phyloP scores from a whole-genome alignment of 495 filamentous ascomycete species.

The Neurospora cerealis region DNA sequence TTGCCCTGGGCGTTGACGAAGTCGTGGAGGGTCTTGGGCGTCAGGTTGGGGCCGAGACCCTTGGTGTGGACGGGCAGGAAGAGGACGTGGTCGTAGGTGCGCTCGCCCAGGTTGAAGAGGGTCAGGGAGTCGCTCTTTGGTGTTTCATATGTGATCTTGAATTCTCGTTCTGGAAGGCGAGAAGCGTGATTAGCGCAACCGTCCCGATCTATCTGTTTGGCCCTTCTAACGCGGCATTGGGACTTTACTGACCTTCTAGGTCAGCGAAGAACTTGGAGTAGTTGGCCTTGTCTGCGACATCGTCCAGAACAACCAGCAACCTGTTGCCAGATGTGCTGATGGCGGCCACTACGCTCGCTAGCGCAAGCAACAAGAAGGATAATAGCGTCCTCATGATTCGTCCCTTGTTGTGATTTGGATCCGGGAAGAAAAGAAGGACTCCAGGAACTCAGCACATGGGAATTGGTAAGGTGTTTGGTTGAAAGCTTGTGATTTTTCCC shows the following conservation, averaged over 20 bases:
- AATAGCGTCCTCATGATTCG: slow-evolving; percentile 63
- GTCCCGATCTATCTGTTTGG: neutral
- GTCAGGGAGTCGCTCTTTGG: slow-evolving; percentile 76
- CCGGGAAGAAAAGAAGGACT: slow-evolving; percentile 12
- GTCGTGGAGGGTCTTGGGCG: slow-evolving; percentile 75
- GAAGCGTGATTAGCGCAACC: slow-evolving; percentile 10
- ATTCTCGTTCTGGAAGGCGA: slow-evolving; percentile 60
- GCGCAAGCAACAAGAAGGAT: slow-evolving; percentile 54
- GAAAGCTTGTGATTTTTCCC: neutral
- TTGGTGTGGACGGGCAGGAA: slow-evolving; percentile 83
- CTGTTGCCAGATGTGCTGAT: slow-evolving; percentile 72
- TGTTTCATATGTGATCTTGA: slow-evolving; percentile 66
- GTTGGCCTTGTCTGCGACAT: slow-evolving; percentile 60
- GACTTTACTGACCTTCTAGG: slow-evolving; percentile 53
- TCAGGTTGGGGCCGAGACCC: slow-evolving; percentile 80
- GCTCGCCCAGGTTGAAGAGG: slow-evolving; percentile 80
- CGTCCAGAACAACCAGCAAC: slow-evolving; percentile 80
- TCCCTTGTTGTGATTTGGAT: slow-evolving; percentile 23
- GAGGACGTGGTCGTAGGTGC: slow-evolving; percentile 80
- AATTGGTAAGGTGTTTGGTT: neutral
- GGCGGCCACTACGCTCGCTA: slow-evolving; percentile 58
- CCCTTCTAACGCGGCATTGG: neutral
- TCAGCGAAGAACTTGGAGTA: slow-evolving; percentile 80
- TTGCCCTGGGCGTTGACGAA: slow-evolving; percentile 90
- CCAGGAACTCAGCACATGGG: neutral